Base-by-base conservation (phyloP, 2,329 filamentous ascomycete species). In the Ophiostoma fasciatum region DNA sequence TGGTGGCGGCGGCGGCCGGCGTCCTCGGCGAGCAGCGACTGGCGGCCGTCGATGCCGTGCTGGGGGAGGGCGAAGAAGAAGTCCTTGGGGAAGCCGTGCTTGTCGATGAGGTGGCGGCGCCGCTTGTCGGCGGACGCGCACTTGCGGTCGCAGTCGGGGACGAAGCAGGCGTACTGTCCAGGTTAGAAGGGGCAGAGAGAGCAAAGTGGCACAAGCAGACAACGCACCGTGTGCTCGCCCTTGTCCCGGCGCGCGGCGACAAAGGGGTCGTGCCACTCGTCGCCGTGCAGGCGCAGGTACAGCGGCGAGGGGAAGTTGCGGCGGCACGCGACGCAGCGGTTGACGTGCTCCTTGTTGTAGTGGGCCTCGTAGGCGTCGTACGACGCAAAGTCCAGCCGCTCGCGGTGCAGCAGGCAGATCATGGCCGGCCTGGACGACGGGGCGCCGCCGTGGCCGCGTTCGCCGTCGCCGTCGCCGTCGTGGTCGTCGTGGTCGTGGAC, bases 51-150 rank as follows among this genome's bases (percentile, higher is more conserved):
- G 42, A 94, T 82, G n/a, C 90, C 90, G 42, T 83, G 75, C 45
- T 85, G 82, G 3, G 92, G 79, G 35, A 96, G 72, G 33, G 75
- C 74, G 49, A 92, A 94, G 56, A 92, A 88, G 58, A 85, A 94
- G 49, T 82, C 81, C 52, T 73, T 75, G 10, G 87, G 88, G 51
- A 90, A 98, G 59, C 78, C 70, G 57, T 98, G 90, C 60, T 94
- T 94, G 62, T 94, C 87, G 46, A 94, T 83, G 45, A 94, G 66
- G 62, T 98, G 88, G 53, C 83, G 73, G 23, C 82, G 71, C 30
- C 90, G 73, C 57, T 94, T 96, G 49, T 82, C 76, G 21, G 80
- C 76, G 4, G 82, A 85, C 37, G 72, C 74, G 59, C 87, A 94
- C 52, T 84, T 77, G 45, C 81, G 73, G 40, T 90, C 82, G 55